Evolutionary conservation across 805 yeast species (phyloP), one percentile per base, ranked within the genome.

Genomic region (Barnettozyma vustinii): DNA sequence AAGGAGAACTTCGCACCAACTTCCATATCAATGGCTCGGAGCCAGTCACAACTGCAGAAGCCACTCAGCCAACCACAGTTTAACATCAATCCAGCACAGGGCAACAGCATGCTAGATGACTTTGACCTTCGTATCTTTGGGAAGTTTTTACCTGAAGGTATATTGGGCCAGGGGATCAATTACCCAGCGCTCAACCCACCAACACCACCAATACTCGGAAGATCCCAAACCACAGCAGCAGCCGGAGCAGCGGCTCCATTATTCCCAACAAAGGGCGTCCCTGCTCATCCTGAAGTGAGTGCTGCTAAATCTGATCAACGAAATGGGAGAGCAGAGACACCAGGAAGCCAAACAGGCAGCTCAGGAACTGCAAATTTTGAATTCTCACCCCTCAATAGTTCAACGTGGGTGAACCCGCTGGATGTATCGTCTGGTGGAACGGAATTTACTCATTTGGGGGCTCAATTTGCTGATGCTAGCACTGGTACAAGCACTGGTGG

Each of bases 101-200:
- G 92, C 1, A 81, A 21, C 16, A 21, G 25, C 41, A 5, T 84
- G 32, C 83, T 87, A 72, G 96, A 88, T 63, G 84, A 83, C 52
- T 68, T 89, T 45, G 96, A 89, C 62, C 76, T 86, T 52, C 90
- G 87, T 59, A 74, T 89, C 16, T 88, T 89, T 70, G 96, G 96
- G 0, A 70, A 84, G 27, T 83, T 84, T 52, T 62, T 87, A 40
- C 96, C 96, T 1, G 90, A 94, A 0, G 85, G 84, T 59, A 85
- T 87, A 92, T 71, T 81, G 6, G 50, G 52, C 25, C 64, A 64
- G 43, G 50, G 44, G 13, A 26, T 35, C 12, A 27, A 30, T 33
- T 9, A 26, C 19, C 42, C 47, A 15, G 19, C 41, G 19, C 33
- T 18, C n/a, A 25, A 26, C 5, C 12, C 21, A 2, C 20, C 37